Conservation (phyloP, 805 yeast genomes). For the Spathaspora hagerdaliae region DNA sequence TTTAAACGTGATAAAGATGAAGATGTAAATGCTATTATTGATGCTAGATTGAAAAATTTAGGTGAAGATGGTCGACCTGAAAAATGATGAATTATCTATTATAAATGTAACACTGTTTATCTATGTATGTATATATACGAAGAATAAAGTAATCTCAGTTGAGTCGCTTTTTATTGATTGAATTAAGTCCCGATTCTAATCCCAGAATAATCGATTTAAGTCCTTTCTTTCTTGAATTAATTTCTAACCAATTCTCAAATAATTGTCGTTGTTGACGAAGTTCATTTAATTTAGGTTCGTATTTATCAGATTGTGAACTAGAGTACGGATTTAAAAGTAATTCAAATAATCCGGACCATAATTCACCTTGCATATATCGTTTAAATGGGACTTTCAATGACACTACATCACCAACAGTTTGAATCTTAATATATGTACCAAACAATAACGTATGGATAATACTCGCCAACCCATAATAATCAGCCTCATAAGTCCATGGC, state of each 20-base stretch:
- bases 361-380: conserved; percentile 68
- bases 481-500: conserved; percentile 78
- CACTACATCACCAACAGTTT: conserved; percentile 21
- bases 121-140: too few species aligned
- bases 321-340: conserved; percentile 55
- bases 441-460: conserved; percentile 69
- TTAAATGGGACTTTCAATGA: conserved; percentile 46
- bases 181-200: conserved; percentile 27
- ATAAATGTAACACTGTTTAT: too few species aligned
- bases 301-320: conserved; percentile 9
- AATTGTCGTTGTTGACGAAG: conserved; percentile 28
- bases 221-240: conserved; percentile 13
- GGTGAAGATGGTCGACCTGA: not conserved
- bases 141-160: not conserved
- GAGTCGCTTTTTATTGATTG: conserved; percentile 9
- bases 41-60: conserved; percentile 33
- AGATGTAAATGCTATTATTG: conserved; percentile 54
- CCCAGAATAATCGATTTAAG: conserved; percentile 30
- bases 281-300: conserved; percentile 39
- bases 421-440: conserved; percentile 57
- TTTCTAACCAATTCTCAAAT: conserved; percentile 42
- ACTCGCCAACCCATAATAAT: conserved; percentile 78
- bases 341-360: conserved; percentile 70
- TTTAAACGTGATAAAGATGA: conserved; percentile 23
- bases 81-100: too few species aligned